Base-by-base conservation (phyloP, 257 asterid genomes). In the Paraleonurus japonicus region DNA sequence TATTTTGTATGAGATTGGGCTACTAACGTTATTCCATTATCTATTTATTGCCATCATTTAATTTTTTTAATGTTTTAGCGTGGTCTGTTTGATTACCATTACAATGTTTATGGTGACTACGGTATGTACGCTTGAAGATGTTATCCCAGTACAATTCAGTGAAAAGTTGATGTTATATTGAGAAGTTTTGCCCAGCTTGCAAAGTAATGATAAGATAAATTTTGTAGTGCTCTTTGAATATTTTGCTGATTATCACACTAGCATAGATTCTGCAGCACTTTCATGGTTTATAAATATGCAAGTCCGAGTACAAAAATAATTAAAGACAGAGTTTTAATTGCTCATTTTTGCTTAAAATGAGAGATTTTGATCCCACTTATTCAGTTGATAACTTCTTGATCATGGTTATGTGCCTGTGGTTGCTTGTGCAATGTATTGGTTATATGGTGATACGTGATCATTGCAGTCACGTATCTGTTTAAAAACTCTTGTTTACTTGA, bases 61-160 rank as follows among this genome's bases (percentile, higher is more conserved):
- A 32, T 62, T 54, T 61, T 45, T 66, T 63, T 23, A 28, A 65
- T 67, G 61, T 28, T 66, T 41, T 57, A 24, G 69, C 17, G 55
- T 48, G 54, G 68, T 22, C 39, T 32, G 24, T 16, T 59, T 11
- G 9, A 51, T 62, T 74, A 27, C 19, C 10, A 27, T 26, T 37
- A 13, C 43, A 48, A 28, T 57, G 4, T 48, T 33, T 58, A 47
- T 17, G 2, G 60, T 61, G 61, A 22, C 28, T 62, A 27, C 48
- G 48, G 13, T 62, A 17, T 27, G 10, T 12, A 4, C 5, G 3
- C 27, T 7, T 55, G 58, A 30, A 47, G 32, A 57, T 43, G 57
- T 39, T 43, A 67, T 57, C 71, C 43, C 5, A 51, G 63, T 60
- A 58, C 61, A 62, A 45, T 73, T 23, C 7, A 26, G 61, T 76